Percentiles rank a stretch among this genome's conserved stretches.
These are phyloP conservation scores for Gossypium herbaceum DNA, from an alignment of 345 rosid species.

Conservation along the genomic window DNA sequence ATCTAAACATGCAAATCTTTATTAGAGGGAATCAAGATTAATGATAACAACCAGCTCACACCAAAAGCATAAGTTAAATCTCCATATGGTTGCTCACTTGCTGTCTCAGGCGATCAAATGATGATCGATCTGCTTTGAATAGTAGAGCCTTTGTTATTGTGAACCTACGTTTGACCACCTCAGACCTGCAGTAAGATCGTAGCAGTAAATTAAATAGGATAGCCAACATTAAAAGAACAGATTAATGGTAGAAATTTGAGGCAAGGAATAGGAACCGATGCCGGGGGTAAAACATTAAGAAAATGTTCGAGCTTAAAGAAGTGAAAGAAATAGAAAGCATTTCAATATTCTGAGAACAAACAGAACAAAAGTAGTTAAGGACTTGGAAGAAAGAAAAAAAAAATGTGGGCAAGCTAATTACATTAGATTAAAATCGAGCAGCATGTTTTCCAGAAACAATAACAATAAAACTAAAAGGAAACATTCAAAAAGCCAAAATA, in stretches of 20 bases:
- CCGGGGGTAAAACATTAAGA: neutral
- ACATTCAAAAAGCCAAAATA: neutral
- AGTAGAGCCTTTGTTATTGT: slow-evolving; percentile 77
- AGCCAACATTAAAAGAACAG: neutral
- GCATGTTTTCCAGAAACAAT: slow-evolving; percentile 2
- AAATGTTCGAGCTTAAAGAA: neutral
- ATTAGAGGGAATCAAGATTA: slow-evolving; percentile 12
- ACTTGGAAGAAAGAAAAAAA: neutral
- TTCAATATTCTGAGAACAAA: neutral
- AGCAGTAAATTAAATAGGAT: slow-evolving; percentile 8
- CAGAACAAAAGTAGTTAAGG: neutral
- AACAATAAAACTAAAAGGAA: neutral
- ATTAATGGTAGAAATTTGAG: slow-evolving; percentile 7
- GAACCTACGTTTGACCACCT: slow-evolving; percentile 73
- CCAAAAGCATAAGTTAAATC: slow-evolving; percentile 13
- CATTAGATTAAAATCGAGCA: neutral
- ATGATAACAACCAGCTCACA: slow-evolving; percentile 4
- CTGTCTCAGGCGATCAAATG: slow-evolving; percentile 72
- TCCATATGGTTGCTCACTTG: slow-evolving; percentile 48
- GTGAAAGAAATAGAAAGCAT: neutral
- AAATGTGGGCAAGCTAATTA: neutral
- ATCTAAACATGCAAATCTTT: slow-evolving; percentile 39
- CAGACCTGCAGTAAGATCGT: slow-evolving; percentile 38
- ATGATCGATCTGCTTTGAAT: slow-evolving; percentile 79
- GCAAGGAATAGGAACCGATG: neutral